A percentile compares a stretch with the other conserved stretches of the same genome.
Evolutionary conservation across 768 basidiomycete genomes (phyloP).

Genomic region (Pleurotus sapidus): DNA sequence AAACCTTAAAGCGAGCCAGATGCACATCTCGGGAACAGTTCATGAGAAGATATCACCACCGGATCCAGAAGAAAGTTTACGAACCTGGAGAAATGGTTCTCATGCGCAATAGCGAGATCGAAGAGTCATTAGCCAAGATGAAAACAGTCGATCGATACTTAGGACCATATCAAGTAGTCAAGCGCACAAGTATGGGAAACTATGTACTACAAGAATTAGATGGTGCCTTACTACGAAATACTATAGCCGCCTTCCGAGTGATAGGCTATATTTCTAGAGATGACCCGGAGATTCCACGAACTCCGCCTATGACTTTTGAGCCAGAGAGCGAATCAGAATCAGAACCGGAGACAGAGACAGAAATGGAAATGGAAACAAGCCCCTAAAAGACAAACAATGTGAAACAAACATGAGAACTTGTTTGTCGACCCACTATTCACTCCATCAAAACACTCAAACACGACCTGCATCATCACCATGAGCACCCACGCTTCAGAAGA

Average conservation of each 20-base stretch:
- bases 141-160: slow-evolving; percentile 21
- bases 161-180: slow-evolving; percentile 22
- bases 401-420: too few species aligned
- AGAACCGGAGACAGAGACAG: too few species aligned
- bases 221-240: slow-evolving; percentile 1
- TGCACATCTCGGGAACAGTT: slow-evolving; percentile 20
- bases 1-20: slow-evolving; percentile 13
- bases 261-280: slow-evolving; percentile 5
- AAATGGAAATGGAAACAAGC: too few species aligned
- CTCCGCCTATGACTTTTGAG: too few species aligned
- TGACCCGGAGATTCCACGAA: not conserved
- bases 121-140: slow-evolving; percentile 12
- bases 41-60: slow-evolving; percentile 9
- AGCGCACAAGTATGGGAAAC: slow-evolving; percentile 9
- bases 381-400: too few species aligned
- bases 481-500: too few species aligned
- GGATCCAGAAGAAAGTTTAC: not conserved
- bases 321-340: too few species aligned
- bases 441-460: too few species aligned
- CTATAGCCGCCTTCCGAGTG: slow-evolving; percentile 3
- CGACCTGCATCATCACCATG: too few species aligned
- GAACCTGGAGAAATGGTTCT: slow-evolving; percentile 16
- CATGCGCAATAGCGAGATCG: slow-evolving; percentile 18
- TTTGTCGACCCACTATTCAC: too few species aligned
- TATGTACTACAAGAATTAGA: slow-evolving; percentile 14